Base-by-base conservation (phyloP, 163 green algal species). In the Scenedesmus sp. region DNA sequence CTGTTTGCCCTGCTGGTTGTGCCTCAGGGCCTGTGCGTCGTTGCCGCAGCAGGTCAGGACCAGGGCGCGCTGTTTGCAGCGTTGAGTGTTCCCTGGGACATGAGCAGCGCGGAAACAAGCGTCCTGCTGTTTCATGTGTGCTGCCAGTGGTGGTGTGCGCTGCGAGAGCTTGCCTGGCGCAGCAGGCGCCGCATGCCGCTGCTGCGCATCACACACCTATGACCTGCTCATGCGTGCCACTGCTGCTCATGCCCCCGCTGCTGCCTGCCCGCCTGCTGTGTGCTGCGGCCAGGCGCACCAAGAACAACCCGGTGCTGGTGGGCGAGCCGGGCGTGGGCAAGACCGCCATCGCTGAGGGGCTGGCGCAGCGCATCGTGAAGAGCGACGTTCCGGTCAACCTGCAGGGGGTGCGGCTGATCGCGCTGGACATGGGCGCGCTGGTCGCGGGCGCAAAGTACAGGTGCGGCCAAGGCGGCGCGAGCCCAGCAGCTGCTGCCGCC, bases 281-380 rank as follows among this genome's bases (percentile, higher is more conserved):
- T 24, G 13, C 2, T 44, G 4, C 26, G 26, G 33, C 7, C 59
- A 93, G 97, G 33, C 95, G 97, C 85, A 99, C 96, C 86, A 99
- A 99, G 95, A 99, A 99, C 96, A 99, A 99, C 92, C 97, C 97
- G 0, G 96, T 99, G 51, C 95, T 99, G 44, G 97, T 99, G 43
- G 97, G 97, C 15, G 96, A 99, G 92, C 97, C 97, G n/a, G 97
- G 97, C 40, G 97, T 99, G 43, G 97, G 97, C 88, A 99, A 99
- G 93, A 99, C 97, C 9, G 97, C 97, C 22, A 98, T 99, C 70
- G 96, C 73, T 43, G 84, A 89, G 65, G 97, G 97, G 2, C 95
- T 99, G 81, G 98, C 98, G 53, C 98, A 99, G 95, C 96, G 98
- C 49, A 98, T 99, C 43, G 97, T 98, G 83, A 79, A 87, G 56